phyloP scores from a whole-genome alignment of 169 alveolate genomes.

The Cryptosporidium andersoni region DNA sequence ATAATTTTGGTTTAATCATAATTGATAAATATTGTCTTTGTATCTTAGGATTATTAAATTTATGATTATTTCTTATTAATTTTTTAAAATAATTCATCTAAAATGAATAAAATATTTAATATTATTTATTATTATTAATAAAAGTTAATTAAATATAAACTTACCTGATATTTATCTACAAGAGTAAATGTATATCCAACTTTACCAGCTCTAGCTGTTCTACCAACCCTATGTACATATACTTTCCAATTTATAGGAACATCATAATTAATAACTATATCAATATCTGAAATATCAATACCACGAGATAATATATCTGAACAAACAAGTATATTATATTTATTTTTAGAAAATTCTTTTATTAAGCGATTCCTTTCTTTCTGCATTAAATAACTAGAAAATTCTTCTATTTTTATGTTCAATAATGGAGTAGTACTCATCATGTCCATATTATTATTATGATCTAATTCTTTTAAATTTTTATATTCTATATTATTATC shows the following conservation, averaged over 20 bases:
- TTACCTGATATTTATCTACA: constrained; percentile 30
- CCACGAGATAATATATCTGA: constrained; percentile 93
- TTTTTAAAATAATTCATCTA: too few relatives aligned
- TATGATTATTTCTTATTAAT: too few relatives aligned
- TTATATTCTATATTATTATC: not conserved
- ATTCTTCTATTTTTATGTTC: constrained; percentile 24
- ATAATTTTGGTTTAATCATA: too few relatives aligned
- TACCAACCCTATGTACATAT: constrained; percentile 88
- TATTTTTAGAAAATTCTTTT: constrained; percentile 24
- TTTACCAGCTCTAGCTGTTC: constrained; percentile 91
- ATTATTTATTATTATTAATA: not conserved
- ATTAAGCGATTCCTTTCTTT: constrained; percentile 54
- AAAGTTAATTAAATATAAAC: not conserved
- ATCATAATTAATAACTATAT: constrained; percentile 87
- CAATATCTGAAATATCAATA: constrained; percentile 84
- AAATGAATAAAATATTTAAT: too few relatives aligned
- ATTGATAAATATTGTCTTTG: too few relatives aligned
- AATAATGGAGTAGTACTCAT: not conserved
- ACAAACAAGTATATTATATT: constrained; percentile 81
- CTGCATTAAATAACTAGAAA: constrained; percentile 43
- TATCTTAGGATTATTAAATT: too few relatives aligned
- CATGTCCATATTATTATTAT: not conserved
- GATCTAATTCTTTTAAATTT: not conserved
- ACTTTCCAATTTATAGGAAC: constrained; percentile 82
- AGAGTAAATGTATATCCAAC: constrained; percentile 75